These are phyloP conservation scores for Botrytis deweyae DNA, from an alignment of 2,329 filamentous ascomycete species.

Conservation along the genomic window DNA sequence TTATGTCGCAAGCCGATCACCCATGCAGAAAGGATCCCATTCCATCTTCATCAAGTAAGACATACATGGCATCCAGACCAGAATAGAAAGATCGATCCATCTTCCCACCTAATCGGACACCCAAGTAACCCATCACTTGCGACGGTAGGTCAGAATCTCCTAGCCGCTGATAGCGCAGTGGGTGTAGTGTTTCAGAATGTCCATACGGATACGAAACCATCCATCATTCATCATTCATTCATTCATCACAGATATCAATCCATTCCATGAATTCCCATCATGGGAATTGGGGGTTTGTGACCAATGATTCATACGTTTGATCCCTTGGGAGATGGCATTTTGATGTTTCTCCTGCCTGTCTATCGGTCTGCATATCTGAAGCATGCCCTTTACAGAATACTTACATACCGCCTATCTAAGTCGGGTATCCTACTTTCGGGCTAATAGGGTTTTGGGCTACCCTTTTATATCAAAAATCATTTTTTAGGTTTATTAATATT, in stretches of 20 bases:
- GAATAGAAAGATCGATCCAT: not conserved
- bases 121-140: not conserved
- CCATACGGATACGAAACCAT: constrained; percentile 2
- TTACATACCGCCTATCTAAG: not conserved
- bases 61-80: not conserved
- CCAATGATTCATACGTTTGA: not conserved
- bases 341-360: too few relatives aligned
- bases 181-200: not conserved
- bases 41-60: not conserved
- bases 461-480: too few relatives aligned
- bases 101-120: not conserved
- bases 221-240: not conserved
- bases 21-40: not conserved
- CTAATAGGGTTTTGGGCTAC: too few relatives aligned
- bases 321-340: too few relatives aligned
- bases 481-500: too few relatives aligned
- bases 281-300: not conserved
- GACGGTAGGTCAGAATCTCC: not conserved
- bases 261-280: not conserved
- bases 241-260: not conserved
- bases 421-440: too few relatives aligned
- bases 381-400: not conserved
- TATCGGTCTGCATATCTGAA: not conserved
- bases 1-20: not conserved
- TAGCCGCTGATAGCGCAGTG: constrained; percentile 1